Base-by-base conservation (phyloP, 2,329 filamentous ascomycete species). In the Thermothelomyces thermophilus region DNA sequence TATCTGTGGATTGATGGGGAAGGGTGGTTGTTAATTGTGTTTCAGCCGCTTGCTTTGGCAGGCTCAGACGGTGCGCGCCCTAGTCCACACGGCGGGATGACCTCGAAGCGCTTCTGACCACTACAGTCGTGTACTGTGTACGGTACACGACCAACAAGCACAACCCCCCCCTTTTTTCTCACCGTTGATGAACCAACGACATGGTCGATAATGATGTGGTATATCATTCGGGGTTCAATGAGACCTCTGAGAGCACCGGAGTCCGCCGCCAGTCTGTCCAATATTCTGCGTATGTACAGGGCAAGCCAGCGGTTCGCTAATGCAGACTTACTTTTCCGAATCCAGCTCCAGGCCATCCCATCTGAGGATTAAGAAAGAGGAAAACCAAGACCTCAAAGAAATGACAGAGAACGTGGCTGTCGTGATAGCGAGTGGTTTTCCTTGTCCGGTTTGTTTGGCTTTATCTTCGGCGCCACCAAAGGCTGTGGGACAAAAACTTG, bases 391-490 rank as follows among this genome's bases (percentile, higher is more conserved):
- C n/a, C n/a, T 9, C 24, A 5, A 26, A 26, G 9, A 26, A 26
- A 5, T 26, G 24, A 5, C 9, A 26, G 37, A 41, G 22, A 41
- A 37, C 14, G 46, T 28, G 51, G 51, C 46, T 53, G 51, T 50
- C 40, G 46, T 45, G 43, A 53, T 50, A 54, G 48, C 52, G 35
- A 20, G 46, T 26, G 47, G 44, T 54, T 52, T 51, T 53, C 47
- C 41, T 59, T n/a, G n/a, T n/a, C n/a, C n/a, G n/a, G 56, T 52
- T 56, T 55, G 57, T 58, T 58, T 63, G 58, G 59, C 60, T 58
- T 58, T 58, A 53, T 58, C 56, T 55, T 59, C 52, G 60, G 61
- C 56, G 55, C 61, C 58, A 56, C 54, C 46, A 53, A 56, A 54
- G 58, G 56, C 56, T 58, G 62, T 60, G 61, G 60, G 57, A 63